Base-by-base conservation (phyloP, 352 stramenopile species). In the Pythium phragmitis region DNA sequence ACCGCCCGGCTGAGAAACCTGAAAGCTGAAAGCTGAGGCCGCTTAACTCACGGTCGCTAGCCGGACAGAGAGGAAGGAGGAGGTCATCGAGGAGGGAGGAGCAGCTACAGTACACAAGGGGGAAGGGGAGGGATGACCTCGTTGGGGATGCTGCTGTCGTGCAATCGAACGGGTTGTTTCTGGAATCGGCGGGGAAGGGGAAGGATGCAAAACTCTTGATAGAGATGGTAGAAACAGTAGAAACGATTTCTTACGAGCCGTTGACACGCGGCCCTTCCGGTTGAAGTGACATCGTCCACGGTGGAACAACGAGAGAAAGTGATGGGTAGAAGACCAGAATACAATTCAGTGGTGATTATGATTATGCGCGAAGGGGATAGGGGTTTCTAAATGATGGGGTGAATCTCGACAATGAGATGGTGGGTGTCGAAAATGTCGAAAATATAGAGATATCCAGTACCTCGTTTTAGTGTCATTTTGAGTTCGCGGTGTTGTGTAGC, bases 41-140 rank as follows among this genome's bases (percentile, higher is more conserved):
- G 36, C 34, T 39, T 49, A 33, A 46, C 42, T 52, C 41, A 41
- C 26, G 14, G 45, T 54, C 23, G 47, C 48, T 52, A 42, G 45
- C 36, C 48, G 42, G 19, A 49, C 43, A 36, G 13, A n/a, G 34
- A 47, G 21, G 21, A 42, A 42, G 16, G 56, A 26, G 34, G 11
- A 9, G 34, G 34, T 39, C 34, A 39, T 13, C 34, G 34, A 13
- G 34, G 34, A 13, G 11, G 13, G 41, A 46, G 58, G 58, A 51
- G 37, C 19, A 59, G 47, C 57, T n/a, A 39, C 21, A 7, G 16
- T 9, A 4, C 36, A 48, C 2, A n/a, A 30, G 21, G 7, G 33
- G 7, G 42, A 16, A 14, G 34, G n/a, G 62, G 62, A 69, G 62
- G 62, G 62, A 69, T 69, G 62, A 69, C 62, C 46, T 58, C 17